Percentiles rank a stretch among this genome's conserved stretches.
These are phyloP conservation scores for Candida nonsorbophila DNA, from an alignment of 805 yeast species.

Conservation along the genomic window DNA sequence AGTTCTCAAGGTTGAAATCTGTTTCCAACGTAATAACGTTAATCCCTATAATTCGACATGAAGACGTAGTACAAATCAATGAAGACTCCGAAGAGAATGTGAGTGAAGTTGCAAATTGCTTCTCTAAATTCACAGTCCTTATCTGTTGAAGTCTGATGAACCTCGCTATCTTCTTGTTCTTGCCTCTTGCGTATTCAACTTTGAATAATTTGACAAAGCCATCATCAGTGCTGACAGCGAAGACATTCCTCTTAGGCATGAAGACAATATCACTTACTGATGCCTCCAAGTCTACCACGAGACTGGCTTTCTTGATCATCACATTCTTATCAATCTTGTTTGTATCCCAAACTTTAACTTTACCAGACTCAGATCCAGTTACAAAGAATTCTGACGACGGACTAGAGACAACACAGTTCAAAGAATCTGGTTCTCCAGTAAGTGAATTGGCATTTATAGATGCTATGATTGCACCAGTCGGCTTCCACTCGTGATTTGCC, in stretches of 20 bases:
- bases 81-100: constrained; percentile 3
- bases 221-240: constrained; percentile 50
- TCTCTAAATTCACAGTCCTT: constrained; percentile 36
- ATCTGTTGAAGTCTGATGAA: constrained; percentile 25
- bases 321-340: constrained; percentile 58
- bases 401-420: constrained; percentile 55
- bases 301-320: constrained; percentile 39
- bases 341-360: constrained; percentile 74
- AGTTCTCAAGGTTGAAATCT: constrained; percentile 42
- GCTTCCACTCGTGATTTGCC: constrained; percentile 5
- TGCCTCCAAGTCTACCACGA: constrained; percentile 44
- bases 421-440: constrained; percentile 24
- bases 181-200: constrained; percentile 29
- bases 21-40: constrained; percentile 56
- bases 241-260: constrained; percentile 49
- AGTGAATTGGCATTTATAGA: constrained; percentile 60
- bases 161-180: constrained; percentile 24
- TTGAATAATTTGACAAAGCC: constrained; percentile 38
- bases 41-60: constrained; percentile 44
- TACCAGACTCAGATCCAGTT: constrained; percentile 75
- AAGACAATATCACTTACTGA: constrained; percentile 47
- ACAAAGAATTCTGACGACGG: constrained; percentile 63
- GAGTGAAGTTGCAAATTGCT: constrained; percentile 7
- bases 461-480: constrained; percentile 38
- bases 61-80: constrained; percentile 50